Evolutionary conservation across 129 eudicot genomes (phyloP), one percentile per base, ranked within the genome.

Genomic region (Dittrichia graveolens): DNA sequence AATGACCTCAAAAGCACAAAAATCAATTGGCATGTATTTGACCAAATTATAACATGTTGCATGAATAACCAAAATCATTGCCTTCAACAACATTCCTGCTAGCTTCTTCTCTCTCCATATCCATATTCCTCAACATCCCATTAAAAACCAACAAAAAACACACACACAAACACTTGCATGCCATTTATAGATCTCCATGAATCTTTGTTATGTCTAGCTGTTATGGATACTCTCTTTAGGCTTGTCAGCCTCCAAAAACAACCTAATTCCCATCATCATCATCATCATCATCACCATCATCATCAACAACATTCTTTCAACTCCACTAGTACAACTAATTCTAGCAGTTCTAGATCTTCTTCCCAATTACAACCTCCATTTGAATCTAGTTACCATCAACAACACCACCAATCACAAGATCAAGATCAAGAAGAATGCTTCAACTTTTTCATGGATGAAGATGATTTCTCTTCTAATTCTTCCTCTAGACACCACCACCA

Each of bases 391-490:
- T 56, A 72, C 72, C 37, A 69, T 56, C 65, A 49, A 73, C 3
- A 65, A 77, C 58, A 52, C 8, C 57, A 61, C 6, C 67, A 61
- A 38, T 79, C 71, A 47, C 76, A 85, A 49, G 40, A 77, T 18
- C 82, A 80, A 55, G 80, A 85, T 71, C 89, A 90, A 73, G 87
- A 87, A 90, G 95, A 90, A 92, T 92, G 98, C 96, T 92, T 92
- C 96, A 92, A 85, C 88, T 75, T 79, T 83, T 92, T 78, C 91
- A 92, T 92, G 98, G 98, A 92, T 82, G 94, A 89, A 44, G 97
- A 88, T 5, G 96, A 86, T 68, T 84, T 83, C 83, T 84, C 84
- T 63, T 92, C 96, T 24, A 24, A 24, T 80, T 89, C 94, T 69
- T 84, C 89, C 49, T 73, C 81, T 7, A 59, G 75, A 9, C 84